phyloP scores from a whole-genome alignment of 2,329 filamentous ascomycete genomes.

The Trichophyton equinum region DNA sequence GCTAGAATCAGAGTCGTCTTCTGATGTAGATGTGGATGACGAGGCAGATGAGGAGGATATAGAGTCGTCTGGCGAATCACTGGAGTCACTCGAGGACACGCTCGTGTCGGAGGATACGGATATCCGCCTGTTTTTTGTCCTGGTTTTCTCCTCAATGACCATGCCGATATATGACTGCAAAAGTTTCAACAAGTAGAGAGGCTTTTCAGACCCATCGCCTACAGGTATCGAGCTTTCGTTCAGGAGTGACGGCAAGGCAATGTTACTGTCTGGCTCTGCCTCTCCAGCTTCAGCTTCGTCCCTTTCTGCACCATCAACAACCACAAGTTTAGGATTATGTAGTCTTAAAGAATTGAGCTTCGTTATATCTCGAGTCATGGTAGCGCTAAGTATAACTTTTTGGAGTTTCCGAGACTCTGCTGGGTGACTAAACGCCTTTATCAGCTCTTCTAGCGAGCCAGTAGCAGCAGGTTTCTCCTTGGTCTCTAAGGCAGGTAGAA shows the following conservation, averaged over 20 bases:
- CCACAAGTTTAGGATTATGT: constrained; percentile 59
- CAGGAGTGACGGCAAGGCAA: constrained; percentile 47
- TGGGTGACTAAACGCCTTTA: constrained; percentile 26
- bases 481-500: constrained; percentile 48
- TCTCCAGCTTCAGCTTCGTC: constrained; percentile 12
- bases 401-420: constrained; percentile 40
- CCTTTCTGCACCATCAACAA: constrained; percentile 48
- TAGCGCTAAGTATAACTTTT: constrained; percentile 82
- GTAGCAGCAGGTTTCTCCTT: constrained; percentile 40
- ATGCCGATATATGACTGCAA: constrained; percentile 38
- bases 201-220: constrained; percentile 58
- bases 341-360: constrained; percentile 64
- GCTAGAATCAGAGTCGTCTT: constrained; percentile 21
- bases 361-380: constrained; percentile 76
- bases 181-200: constrained; percentile 71
- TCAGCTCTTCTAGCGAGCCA: constrained; percentile 27
- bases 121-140: background rate
- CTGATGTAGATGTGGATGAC: constrained; percentile 14
- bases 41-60: constrained; percentile 17
- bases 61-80: constrained; percentile 25
- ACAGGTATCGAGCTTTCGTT: constrained; percentile 56
- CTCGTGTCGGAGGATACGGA: background rate
- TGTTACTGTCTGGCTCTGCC: constrained; percentile 5
- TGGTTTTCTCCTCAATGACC: background rate
- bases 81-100: constrained; percentile 16